Conservation (phyloP, 139 green algal species). For the Asterochloris sp. region DNA sequence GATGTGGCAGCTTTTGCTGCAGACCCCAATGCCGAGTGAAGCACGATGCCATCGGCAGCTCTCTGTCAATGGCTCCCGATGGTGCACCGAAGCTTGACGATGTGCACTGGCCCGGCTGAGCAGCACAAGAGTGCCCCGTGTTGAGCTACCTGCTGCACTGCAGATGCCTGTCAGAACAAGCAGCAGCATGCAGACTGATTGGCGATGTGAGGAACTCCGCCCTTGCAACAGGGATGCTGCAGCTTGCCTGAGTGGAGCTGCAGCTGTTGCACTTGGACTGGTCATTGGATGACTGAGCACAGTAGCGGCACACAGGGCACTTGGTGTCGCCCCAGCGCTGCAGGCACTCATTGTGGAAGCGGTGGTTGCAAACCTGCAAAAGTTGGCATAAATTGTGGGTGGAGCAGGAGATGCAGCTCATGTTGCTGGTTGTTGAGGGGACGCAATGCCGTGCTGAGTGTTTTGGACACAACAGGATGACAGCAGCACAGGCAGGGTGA, state of each 20-base stretch:
- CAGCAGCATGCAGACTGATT: not conserved
- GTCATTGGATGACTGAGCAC: conserved; percentile 30
- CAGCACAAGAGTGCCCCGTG: too few species aligned
- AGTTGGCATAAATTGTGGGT: too few species aligned
- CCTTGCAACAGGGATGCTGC: not conserved
- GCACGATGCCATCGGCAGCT: not conserved
- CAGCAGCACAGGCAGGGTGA: not conserved
- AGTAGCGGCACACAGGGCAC: conserved; percentile 92
- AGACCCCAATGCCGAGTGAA: not conserved
- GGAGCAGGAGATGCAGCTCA: too few species aligned
- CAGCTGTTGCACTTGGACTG: conserved; percentile 71
- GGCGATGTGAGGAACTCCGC: not conserved
- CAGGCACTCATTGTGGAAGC: conserved; percentile 94
- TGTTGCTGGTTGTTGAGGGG: not conserved
- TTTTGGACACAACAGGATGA: too few species aligned
- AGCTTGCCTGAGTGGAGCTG: conserved; percentile 32
- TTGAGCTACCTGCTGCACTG: too few species aligned
- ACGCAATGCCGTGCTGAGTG: not conserved
- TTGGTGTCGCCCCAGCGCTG: conserved; percentile 85
- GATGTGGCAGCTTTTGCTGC: not conserved
- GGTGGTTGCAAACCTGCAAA: conserved; percentile 85
- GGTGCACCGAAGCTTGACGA: too few species aligned
- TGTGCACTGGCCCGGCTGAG: too few species aligned
- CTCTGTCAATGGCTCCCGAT: not conserved
- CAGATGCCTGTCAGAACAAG: too few species aligned